Evolutionary conservation across 2,329 filamentous ascomycete species (phyloP).

Genomic region (Hymenoscyphus scutula): DNA sequence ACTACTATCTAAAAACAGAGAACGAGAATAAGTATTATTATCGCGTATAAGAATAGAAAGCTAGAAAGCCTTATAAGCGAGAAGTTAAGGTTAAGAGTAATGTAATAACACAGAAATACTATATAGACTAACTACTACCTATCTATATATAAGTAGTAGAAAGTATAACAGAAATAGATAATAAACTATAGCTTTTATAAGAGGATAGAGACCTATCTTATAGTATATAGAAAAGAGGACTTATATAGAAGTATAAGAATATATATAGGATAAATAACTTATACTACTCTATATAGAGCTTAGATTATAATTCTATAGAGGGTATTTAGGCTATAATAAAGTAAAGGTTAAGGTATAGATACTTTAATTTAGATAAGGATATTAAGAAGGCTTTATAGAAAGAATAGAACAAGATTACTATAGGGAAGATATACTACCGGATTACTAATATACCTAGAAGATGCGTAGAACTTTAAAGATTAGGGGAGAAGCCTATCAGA

Average conservation of each 20-base stretch:
- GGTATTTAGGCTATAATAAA: slow-evolving; percentile 3
- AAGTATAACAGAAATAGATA: neutral
- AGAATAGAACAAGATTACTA: neutral
- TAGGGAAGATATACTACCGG: neutral
- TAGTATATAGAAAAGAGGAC: too few species aligned
- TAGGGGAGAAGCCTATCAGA: too few species aligned
- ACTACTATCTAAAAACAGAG: neutral
- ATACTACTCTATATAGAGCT: neutral
- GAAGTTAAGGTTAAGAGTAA: too few species aligned
- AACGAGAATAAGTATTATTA: neutral
- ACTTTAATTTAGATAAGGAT: neutral
- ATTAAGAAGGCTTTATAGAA: neutral
- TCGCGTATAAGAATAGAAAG: neutral
- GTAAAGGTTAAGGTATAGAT: neutral
- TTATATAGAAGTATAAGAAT: neutral
- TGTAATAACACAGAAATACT: neutral
- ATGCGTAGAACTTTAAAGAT: too few species aligned
- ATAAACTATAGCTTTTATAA: neutral
- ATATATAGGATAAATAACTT: neutral
- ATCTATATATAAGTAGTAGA: neutral
- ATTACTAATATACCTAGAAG: slow-evolving; percentile 1
- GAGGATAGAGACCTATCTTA: neutral
- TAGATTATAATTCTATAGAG: neutral
- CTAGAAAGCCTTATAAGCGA: neutral
- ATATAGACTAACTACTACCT: neutral